Conservation (phyloP, 495 filamentous ascomycete genomes). For the Podospora fimiseda region DNA sequence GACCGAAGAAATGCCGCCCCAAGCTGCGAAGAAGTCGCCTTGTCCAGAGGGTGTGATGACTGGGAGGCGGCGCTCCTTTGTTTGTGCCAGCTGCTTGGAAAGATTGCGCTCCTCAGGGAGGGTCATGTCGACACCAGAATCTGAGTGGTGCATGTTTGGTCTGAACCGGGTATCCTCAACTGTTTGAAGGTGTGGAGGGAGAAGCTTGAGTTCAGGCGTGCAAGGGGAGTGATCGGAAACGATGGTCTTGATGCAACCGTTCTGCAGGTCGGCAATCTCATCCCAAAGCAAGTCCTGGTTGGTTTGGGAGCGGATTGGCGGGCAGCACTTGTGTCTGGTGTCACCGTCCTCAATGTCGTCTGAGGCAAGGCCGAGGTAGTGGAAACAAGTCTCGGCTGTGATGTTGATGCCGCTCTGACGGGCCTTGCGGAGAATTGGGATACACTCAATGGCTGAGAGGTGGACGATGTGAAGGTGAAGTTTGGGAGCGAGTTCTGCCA, state of each 20-base stretch:
- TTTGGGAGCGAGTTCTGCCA: constrained; percentile 72
- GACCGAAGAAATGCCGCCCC: constrained; percentile 93
- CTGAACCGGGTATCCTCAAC: constrained; percentile 19
- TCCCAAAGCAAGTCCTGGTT: constrained; percentile 91
- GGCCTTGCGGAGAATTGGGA: constrained; percentile 77
- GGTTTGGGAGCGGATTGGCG: constrained; percentile 74
- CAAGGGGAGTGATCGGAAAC: constrained; percentile 98
- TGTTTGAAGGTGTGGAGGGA: constrained; percentile 57
- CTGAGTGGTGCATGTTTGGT: constrained; percentile 33
- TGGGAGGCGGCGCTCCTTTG: background rate
- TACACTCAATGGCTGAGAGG: constrained; percentile 86
- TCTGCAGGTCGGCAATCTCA: constrained; percentile 60
- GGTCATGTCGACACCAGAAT: constrained; percentile 44
- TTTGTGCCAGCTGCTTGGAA: constrained; percentile 1
- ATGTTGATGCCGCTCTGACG: constrained; percentile 76
- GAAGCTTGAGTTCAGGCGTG: constrained; percentile 86
- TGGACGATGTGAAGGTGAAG: constrained; percentile 93
- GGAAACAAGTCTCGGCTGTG: constrained; percentile 97
- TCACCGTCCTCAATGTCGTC: constrained; percentile 85
- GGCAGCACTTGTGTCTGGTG: constrained; percentile 96
- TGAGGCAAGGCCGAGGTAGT: constrained; percentile 87
- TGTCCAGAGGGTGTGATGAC: constrained; percentile 4
- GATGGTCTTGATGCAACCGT: constrained; percentile 78
- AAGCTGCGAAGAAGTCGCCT: constrained; percentile 91
- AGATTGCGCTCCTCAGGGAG: constrained; percentile 16